These are phyloP conservation scores for Fraxinus latifolia DNA, from an alignment of 305 asterid species.

Conservation along the genomic window DNA sequence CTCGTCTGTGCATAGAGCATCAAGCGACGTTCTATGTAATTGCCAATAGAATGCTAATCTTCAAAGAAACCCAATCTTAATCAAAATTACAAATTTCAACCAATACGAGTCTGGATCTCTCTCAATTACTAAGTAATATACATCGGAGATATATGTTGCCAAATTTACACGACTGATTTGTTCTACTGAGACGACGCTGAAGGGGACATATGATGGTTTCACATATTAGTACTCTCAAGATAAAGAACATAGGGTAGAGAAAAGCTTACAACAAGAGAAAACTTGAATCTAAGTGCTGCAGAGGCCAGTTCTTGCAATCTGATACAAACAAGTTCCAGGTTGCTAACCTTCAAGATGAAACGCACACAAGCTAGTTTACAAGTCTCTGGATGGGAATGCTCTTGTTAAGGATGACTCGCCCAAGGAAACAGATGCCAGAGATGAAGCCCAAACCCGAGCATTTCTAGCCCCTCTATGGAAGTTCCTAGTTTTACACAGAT, in stretches of 20 bases:
- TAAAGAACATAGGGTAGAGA: conserved; percentile 17
- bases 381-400: conserved; percentile 29
- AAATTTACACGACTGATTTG: conserved; percentile 34
- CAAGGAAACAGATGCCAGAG: conserved; percentile 72
- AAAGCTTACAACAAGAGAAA: conserved; percentile 13
- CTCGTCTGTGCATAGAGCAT: neutral
- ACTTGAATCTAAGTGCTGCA: neutral
- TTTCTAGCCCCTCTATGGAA: conserved; percentile 63
- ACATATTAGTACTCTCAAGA: conserved; percentile 22
- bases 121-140: conserved; percentile 25
- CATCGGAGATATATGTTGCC: conserved; percentile 25
- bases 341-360: neutral
- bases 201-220: conserved; percentile 15
- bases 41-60: neutral
- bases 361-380: conserved; percentile 15
- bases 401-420: conserved; percentile 56
- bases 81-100: neutral
- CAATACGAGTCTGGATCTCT: neutral
- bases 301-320: conserved; percentile 17
- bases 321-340: conserved; percentile 17
- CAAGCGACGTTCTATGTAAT: neutral
- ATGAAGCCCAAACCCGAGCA: conserved; percentile 86
- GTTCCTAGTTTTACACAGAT: conserved; percentile 53
- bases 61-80: neutral
- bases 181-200: conserved; percentile 19